Evolutionary conservation across 179 eudicot genomes (phyloP), one percentile per base, ranked within the genome.

Genomic region (Corrigiola litoralis): DNA sequence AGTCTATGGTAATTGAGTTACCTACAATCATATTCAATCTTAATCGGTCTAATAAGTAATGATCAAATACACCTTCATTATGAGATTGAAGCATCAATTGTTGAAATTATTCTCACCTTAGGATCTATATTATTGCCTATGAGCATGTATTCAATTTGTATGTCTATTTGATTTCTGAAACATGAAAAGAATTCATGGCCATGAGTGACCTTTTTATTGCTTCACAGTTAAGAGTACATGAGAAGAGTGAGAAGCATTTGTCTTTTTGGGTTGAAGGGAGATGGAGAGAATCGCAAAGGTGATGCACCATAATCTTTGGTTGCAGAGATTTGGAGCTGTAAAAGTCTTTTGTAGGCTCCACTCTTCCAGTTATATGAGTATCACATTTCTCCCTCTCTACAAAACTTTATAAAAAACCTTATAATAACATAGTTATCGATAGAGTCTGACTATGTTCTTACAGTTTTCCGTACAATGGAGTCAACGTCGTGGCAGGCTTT

Each of bases 401-500:
- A 21, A 34, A 14, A 14, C 29, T 23, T 47, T 18, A 21, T 52
- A 16, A 51, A 51, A 16, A 5, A 6, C 14, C 13, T 59, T 37
- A 1, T 25, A 58, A 13, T 21, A 61, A 20, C 2, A n/a, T n/a
- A 18, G 6, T 1, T 1, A 63, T 13, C 38, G 42, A 41, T 31
- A 52, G 25, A 51, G 17, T 25, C 36, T 58, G 59, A 62, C 21
- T 53, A 51, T 48, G 23, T 33, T 18, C 27, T 24, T 59, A 65
- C 63, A 58, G 52, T 40, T 45, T 1, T 63, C 78, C 78, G 78
- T 74, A 74, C 74, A 10, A 49, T 1, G 4, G 74, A 69, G 78
- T 74, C 78, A 74, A 74, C 78, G 74, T 74, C 58, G 70, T 64
- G 23, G 78, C 78, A 74, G 78, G 74, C 63, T 74, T 74, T 67